These are phyloP conservation scores for Vanrija sp. DNA, from an alignment of 1,284 basidiomycete genomes.

Conservation along the genomic window DNA sequence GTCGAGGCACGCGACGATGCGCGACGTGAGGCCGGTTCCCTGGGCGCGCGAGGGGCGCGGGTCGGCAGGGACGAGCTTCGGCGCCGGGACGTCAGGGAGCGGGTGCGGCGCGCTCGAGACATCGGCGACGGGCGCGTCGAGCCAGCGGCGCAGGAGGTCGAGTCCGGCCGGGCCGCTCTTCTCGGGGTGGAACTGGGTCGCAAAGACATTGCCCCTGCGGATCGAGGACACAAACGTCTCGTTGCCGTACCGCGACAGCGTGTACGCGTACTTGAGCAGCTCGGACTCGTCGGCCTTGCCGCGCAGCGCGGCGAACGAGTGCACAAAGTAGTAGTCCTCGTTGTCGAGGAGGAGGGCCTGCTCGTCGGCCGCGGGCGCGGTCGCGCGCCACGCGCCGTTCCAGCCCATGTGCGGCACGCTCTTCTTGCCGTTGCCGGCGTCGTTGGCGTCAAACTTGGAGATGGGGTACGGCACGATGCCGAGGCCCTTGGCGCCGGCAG, in stretches of 20 bases:
- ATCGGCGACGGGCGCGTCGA: conserved; percentile 54
- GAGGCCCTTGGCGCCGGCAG: conserved; percentile 46
- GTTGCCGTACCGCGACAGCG: conserved; percentile 86
- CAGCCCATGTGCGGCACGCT: conserved; percentile 98
- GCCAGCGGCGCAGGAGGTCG: conserved; percentile 75
- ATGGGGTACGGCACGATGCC: conserved; percentile 50
- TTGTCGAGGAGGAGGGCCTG: conserved; percentile 48
- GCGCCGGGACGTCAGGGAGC: neutral
- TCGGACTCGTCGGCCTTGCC: conserved; percentile 54
- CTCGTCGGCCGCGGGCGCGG: conserved; percentile 12
- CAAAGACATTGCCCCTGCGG: conserved; percentile 82
- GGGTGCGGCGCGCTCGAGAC: conserved; percentile 27
- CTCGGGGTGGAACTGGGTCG: conserved; percentile 96
- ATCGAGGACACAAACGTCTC: conserved; percentile 89
- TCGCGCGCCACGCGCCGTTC: conserved; percentile 61
- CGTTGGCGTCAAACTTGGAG: conserved; percentile 42
- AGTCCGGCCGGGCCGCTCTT: conserved; percentile 93
- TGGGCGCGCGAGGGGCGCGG: conserved; percentile 26
- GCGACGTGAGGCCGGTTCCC: conserved; percentile 74
- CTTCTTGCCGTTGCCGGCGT: conserved; percentile 54
- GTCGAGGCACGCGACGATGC: conserved; percentile 96
- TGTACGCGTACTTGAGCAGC: conserved; percentile 66
- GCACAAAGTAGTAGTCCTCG: conserved; percentile 90
- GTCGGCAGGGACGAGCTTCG: conserved; percentile 5
- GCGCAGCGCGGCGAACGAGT: conserved; percentile 73